These are phyloP conservation scores for Vitis cinerea DNA, from an alignment of 164 flowering plant genomes.

Conservation along the genomic window DNA sequence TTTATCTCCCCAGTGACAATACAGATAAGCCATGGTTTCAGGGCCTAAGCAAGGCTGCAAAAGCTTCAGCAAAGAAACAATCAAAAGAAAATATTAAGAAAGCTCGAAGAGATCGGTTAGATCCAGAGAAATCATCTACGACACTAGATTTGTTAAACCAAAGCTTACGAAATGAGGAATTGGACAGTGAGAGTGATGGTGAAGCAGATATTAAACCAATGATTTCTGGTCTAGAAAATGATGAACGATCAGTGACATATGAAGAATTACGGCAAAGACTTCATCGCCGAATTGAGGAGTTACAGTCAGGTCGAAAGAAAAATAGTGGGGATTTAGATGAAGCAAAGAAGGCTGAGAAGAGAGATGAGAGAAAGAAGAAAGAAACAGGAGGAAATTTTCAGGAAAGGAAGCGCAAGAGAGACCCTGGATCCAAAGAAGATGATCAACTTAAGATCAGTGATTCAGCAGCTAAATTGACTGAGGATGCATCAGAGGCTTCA, in stretches of 20 bases:
- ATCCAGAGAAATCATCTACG: conserved; percentile 56
- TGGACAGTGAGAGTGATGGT: conserved; percentile 20
- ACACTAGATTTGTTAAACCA: conserved; percentile 64
- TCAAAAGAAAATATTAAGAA: conserved; percentile 70
- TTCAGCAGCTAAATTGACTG: conserved; percentile 20
- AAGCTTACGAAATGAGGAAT: conserved; percentile 40
- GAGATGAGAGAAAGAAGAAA: conserved; percentile 21
- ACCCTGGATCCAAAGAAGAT: conserved; percentile 24
- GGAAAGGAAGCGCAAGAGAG: conserved; percentile 53
- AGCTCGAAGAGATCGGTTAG: conserved; percentile 72
- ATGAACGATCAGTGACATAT: conserved; percentile 48
- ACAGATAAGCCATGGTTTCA: conserved; percentile 68
- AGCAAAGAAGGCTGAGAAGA: conserved; percentile 13
- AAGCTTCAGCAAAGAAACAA: conserved; percentile 60
- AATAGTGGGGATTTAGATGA: conserved; percentile 25
- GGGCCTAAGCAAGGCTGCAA: conserved; percentile 68
- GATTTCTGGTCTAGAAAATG: conserved; percentile 26
- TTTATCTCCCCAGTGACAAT: conserved; percentile 56
- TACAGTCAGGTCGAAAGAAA: conserved; percentile 36
- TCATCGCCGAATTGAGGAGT: conserved; percentile 46
- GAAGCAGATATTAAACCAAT: conserved; percentile 25
- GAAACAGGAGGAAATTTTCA: conserved; percentile 6
- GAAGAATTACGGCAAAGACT: conserved; percentile 65
- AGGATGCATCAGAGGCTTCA: conserved; percentile 43
- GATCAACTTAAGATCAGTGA: conserved; percentile 8